Percentiles rank a stretch among this genome's conserved stretches.
phyloP scores from a whole-genome alignment of 2,329 filamentous ascomycete genomes.

The Penicillium paneum region DNA sequence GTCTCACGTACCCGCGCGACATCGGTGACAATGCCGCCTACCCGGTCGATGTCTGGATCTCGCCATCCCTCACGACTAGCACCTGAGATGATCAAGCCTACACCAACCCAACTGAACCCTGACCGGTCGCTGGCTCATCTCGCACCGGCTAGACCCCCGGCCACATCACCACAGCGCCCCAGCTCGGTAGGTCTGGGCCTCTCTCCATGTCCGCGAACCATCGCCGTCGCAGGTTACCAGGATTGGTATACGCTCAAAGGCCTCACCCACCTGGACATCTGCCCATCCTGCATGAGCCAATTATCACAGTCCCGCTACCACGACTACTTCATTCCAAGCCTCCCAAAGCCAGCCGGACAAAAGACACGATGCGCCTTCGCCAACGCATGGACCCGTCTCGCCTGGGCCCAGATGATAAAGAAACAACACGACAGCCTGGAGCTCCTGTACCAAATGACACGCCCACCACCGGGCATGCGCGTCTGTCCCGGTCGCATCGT shows the following conservation, averaged over 20 bases:
- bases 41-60: constrained; percentile 9
- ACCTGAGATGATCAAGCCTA: neutral
- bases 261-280: constrained; percentile 72
- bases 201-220: constrained; percentile 66
- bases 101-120: neutral
- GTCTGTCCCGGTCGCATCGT: constrained; percentile 58
- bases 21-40: constrained; percentile 6
- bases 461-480: constrained; percentile 55
- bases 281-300: constrained; percentile 71
- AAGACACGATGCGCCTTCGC: constrained; percentile 75
- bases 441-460: constrained; percentile 67
- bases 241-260: constrained; percentile 80
- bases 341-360: constrained; percentile 55
- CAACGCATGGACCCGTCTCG: constrained; percentile 76
- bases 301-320: constrained; percentile 70
- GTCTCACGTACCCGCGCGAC: constrained; percentile 9
- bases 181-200: constrained; percentile 40
- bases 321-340: constrained; percentile 61
- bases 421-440: constrained; percentile 63
- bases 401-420: constrained; percentile 76
- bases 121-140: constrained; percentile 12
- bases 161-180: constrained; percentile 15
- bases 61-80: neutral
- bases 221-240: constrained; percentile 59
- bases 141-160: constrained; percentile 2